A percentile compares a stretch with the other conserved stretches of the same genome.
phyloP scores from a whole-genome alignment of 2,329 filamentous ascomycete genomes.

The Paraconiothyrium brasiliense region DNA sequence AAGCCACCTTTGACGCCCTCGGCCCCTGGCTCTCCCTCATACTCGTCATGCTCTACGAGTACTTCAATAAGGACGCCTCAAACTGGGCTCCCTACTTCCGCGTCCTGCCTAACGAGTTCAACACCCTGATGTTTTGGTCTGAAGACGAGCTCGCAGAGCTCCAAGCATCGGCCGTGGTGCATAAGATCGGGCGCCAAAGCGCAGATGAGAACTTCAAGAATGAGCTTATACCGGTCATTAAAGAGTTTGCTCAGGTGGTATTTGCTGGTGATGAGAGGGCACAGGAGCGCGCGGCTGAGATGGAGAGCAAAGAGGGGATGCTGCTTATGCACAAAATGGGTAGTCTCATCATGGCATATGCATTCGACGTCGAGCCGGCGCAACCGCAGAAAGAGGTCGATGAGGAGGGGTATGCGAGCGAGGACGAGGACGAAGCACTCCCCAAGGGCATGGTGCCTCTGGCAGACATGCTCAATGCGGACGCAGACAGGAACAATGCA shows the following conservation, averaged over 20 bases:
- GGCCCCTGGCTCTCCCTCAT: conserved; percentile 69
- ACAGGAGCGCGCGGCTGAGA: conserved; percentile 49
- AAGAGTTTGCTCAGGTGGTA: conserved; percentile 48
- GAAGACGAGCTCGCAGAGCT: conserved; percentile 74
- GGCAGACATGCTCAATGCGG: conserved; percentile 89
- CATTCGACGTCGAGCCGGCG: conserved; percentile 77
- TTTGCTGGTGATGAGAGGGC: conserved; percentile 49
- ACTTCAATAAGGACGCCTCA: conserved; percentile 67
- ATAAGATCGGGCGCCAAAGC: conserved; percentile 77
- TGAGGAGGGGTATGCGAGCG: conserved; percentile 61
- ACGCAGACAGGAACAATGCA: conserved; percentile 81
- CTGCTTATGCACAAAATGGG: conserved; percentile 79
- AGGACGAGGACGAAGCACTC: conserved; percentile 58
- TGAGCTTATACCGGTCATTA: conserved; percentile 64
- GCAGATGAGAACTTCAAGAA: conserved; percentile 75
- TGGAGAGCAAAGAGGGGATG: conserved; percentile 60
- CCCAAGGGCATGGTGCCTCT: conserved; percentile 89
- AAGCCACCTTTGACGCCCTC: conserved; percentile 44
- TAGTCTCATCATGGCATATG: conserved; percentile 90
- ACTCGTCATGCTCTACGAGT: conserved; percentile 82
- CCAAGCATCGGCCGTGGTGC: conserved; percentile 77
- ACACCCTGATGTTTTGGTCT: conserved; percentile 92
- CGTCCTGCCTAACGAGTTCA: conserved; percentile 75
- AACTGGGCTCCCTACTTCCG: conserved; percentile 81
- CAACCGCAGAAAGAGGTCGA: conserved; percentile 61